These are phyloP conservation scores for Diaporthe australafricana DNA, from an alignment of 2,329 filamentous ascomycete species.

Conservation along the genomic window DNA sequence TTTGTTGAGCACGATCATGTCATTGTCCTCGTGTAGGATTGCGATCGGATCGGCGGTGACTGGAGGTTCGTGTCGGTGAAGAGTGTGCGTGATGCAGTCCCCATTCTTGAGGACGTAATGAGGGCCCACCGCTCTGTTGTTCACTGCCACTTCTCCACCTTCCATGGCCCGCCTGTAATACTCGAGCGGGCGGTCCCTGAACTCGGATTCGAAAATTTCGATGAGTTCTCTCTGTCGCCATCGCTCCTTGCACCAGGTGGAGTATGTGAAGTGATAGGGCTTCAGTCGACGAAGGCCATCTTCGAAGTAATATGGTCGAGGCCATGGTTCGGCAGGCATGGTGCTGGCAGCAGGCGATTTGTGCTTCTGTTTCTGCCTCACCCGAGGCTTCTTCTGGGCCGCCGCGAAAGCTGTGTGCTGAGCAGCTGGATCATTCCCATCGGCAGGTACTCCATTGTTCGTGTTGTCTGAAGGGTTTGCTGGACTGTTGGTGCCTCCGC, in stretches of 20 bases:
- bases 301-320: slow-evolving; percentile 83
- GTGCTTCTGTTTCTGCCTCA: slow-evolving; percentile 23
- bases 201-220: slow-evolving; percentile 92
- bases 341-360: slow-evolving; percentile 42
- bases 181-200: slow-evolving; percentile 84
- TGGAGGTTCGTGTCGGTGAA: slow-evolving; percentile 95
- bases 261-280: slow-evolving; percentile 94
- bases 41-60: slow-evolving; percentile 84
- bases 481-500: no score
- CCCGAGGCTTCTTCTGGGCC: slow-evolving; percentile 3
- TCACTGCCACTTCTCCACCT: slow-evolving; percentile 81
- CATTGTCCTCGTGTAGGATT: slow-evolving; percentile 90
- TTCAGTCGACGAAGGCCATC: slow-evolving; percentile 84
- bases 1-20: slow-evolving; percentile 97
- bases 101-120: slow-evolving; percentile 85
- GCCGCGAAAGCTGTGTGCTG: neutral
- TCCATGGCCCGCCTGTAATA: slow-evolving; percentile 92
- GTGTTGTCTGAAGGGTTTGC: neutral
- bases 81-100: slow-evolving; percentile 89
- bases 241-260: slow-evolving; percentile 92
- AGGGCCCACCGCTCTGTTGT: slow-evolving; percentile 77
- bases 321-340: slow-evolving; percentile 56
- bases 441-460: neutral
- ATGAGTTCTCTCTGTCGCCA: slow-evolving; percentile 87
- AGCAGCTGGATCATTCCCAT: neutral